phyloP scores from a whole-genome alignment of 2,329 filamentous ascomycete species.

The Paecilomyces sp. region DNA sequence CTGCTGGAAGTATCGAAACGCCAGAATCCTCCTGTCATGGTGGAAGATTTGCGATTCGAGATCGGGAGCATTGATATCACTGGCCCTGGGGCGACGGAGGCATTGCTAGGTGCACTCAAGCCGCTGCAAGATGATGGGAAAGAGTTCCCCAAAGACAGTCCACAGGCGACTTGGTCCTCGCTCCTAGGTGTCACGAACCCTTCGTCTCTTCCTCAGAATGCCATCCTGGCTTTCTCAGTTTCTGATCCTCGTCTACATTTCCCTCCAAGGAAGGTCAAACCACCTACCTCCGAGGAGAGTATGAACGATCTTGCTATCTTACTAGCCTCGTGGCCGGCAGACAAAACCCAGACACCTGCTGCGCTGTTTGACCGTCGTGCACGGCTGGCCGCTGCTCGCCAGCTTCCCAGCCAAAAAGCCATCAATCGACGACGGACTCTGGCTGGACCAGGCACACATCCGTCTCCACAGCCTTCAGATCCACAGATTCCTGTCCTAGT shows the following conservation, averaged over 20 bases:
- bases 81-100: constrained; percentile 72
- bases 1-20: constrained; percentile 52
- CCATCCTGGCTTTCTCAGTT: constrained; percentile 64
- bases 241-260: constrained; percentile 75
- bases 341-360: constrained; percentile 42
- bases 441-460: constrained; percentile 55
- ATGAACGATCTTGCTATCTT: constrained; percentile 48
- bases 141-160: constrained; percentile 17
- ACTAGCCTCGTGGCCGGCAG: constrained; percentile 62
- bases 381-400: constrained; percentile 58
- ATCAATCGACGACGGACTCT: constrained; percentile 69
- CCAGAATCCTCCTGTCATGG: constrained; percentile 53
- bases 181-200: constrained; percentile 56
- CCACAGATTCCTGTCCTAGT: constrained; percentile 72
- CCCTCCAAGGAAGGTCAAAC: constrained; percentile 56
- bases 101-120: constrained; percentile 62
- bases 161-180: constrained; percentile 34
- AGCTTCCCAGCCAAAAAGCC: constrained; percentile 67
- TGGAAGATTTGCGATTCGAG: constrained; percentile 64
- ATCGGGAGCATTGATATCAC: constrained; percentile 64
- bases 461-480: constrained; percentile 54
- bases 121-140: constrained; percentile 26
- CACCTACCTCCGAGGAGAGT: constrained; percentile 27
- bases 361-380: constrained; percentile 62
- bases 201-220: constrained; percentile 60